phyloP scores from a whole-genome alignment of 768 basidiomycete species.

The Chiua virens region DNA sequence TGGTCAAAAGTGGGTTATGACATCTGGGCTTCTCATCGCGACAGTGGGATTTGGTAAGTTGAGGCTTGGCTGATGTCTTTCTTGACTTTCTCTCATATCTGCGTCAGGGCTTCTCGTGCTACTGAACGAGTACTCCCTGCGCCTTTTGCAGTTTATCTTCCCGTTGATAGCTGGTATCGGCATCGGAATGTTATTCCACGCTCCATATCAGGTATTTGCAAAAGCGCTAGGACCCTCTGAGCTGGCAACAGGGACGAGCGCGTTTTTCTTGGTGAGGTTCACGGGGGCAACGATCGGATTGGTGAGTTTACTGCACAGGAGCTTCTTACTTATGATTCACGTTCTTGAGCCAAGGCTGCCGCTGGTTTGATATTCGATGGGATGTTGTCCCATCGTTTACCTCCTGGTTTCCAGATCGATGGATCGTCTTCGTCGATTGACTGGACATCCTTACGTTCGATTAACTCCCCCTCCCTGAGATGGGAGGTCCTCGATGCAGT shows the following conservation, averaged over 20 bases:
- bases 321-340: constrained; percentile 8
- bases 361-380: constrained; percentile 74
- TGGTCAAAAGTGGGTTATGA: constrained; percentile 67
- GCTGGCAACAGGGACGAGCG: constrained; percentile 77
- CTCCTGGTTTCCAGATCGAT: constrained; percentile 43
- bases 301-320: constrained; percentile 42
- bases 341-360: constrained; percentile 51
- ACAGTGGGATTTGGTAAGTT: constrained; percentile 71
- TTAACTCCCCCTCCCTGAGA: constrained; percentile 48
- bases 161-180: constrained; percentile 76
- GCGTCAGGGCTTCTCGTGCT: constrained; percentile 63
- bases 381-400: constrained; percentile 48
- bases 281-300: constrained; percentile 83
- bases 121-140: constrained; percentile 52
- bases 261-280: constrained; percentile 85
- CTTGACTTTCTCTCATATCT: constrained; percentile 10
- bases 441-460: constrained; percentile 48
- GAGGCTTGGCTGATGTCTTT: background rate
- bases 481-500: constrained; percentile 50
- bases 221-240: constrained; percentile 63
- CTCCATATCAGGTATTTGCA: constrained; percentile 80
- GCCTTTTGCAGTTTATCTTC: constrained; percentile 49
- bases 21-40: constrained; percentile 60
- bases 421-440: constrained; percentile 50
- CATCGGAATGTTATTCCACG: constrained; percentile 81